Evolutionary conservation across 108 stramenopile genomes (phyloP), one percentile per base, ranked within the genome.

Genomic region (Bacterosira constricta): DNA sequence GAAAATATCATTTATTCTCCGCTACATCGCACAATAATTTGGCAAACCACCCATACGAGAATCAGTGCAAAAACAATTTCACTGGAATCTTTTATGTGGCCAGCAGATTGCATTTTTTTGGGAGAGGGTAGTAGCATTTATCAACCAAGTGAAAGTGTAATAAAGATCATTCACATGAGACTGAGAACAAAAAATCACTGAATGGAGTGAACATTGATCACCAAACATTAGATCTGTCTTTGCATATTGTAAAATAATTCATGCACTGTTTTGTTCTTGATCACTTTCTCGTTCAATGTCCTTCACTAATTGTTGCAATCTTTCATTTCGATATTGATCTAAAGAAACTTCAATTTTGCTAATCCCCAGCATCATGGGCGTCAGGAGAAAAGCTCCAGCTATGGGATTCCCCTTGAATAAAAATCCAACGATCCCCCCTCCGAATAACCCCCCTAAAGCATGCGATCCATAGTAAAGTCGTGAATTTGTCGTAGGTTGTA

Each of bases 351-450:
- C 88, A 6, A 79, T 57, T 30, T 66, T 62, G 2, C 82, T 84
- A 55, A 87, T 38, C 21, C 58, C 70, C 7, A 90, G 49, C 91
- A 93, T 93, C 11, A 88, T 25, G 1, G 91, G 91, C 18, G 84
- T 73, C 27, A 87, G 84, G 15, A 81, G 46, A 15, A 90, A 44
- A 23, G 86, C 72, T 27, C 91, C 89, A 35, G 69, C 60, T 20
- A 88, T 17, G 2, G 89, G 85, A 37, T 77, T 69, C 9, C 72
- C 77, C 26, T 88, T 83, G 50, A 80, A 93, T 45, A 90, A 41
- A 29, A 58, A 73, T 52, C 89, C 91, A 35, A 82, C 80, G 17
- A 88, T 13, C 0, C 84, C 82, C 0, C 91, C 91, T 9, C 87
- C 91, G 1, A 65, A 30, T 0, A 80, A 32, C 34, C 91, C 91